phyloP scores from a whole-genome alignment of 768 basidiomycete species.

The Tulasnella sp. region DNA sequence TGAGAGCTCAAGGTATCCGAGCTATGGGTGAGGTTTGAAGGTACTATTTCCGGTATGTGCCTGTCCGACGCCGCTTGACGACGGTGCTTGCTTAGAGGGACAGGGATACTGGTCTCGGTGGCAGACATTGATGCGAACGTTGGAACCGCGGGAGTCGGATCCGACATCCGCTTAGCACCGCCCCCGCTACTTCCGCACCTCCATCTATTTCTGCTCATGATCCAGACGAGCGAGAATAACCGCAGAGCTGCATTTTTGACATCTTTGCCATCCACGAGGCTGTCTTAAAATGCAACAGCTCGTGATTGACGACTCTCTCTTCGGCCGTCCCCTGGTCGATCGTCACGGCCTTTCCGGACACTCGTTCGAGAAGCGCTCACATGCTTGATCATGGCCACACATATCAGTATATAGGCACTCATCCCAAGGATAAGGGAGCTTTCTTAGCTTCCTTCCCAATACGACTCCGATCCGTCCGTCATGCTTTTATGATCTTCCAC shows the following conservation, averaged over 20 bases:
- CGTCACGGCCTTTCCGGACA: too few relatives aligned
- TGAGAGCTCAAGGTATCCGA: not conserved
- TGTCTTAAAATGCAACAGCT: too few relatives aligned
- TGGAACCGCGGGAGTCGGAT: not conserved
- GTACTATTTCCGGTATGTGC: not conserved
- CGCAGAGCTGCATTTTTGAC: not conserved
- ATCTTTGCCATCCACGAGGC: too few relatives aligned
- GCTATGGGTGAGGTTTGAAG: not conserved
- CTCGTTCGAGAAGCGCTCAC: too few relatives aligned
- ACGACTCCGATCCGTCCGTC: too few relatives aligned
- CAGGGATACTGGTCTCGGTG: not conserved
- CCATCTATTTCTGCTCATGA: slow-evolving; percentile 2
- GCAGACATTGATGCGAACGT: not conserved
- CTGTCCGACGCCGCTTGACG: not conserved
- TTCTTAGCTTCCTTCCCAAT: too few relatives aligned
- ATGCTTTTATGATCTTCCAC: too few relatives aligned
- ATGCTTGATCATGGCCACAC: too few relatives aligned
- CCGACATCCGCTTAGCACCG: not conserved
- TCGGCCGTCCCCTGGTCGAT: too few relatives aligned
- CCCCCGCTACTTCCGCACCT: not conserved
- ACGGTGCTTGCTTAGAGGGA: not conserved
- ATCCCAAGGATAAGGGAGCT: too few relatives aligned
- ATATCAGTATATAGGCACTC: too few relatives aligned
- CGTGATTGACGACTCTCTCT: too few relatives aligned
- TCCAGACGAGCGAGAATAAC: not conserved